phyloP scores from a whole-genome alignment of 805 yeast genomes.

The Nakazawaea ishiwadae region DNA sequence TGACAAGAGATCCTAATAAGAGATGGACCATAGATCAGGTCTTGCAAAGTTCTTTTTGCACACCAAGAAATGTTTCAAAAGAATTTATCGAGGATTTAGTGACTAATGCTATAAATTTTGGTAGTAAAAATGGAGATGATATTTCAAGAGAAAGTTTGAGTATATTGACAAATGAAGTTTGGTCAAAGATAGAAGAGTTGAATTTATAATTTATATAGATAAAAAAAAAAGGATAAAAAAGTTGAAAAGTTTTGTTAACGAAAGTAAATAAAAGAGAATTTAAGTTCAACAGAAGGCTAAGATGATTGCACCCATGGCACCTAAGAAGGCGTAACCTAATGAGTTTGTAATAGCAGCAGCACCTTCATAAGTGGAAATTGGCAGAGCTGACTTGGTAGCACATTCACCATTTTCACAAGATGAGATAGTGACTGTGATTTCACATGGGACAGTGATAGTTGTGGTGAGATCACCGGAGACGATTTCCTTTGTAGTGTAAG shows the following conservation, averaged over 20 bases:
- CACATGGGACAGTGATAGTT: too few species aligned
- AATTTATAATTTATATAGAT: constrained; percentile 18
- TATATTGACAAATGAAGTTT: constrained; percentile 51
- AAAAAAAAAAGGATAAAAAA: not conserved
- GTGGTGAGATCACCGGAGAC: too few species aligned
- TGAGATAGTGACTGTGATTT: too few species aligned
- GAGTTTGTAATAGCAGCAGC: too few species aligned
- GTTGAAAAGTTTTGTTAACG: not conserved
- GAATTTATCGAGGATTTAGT: constrained; percentile 65
- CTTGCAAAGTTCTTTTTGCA: constrained; percentile 58
- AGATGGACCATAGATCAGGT: constrained; percentile 65
- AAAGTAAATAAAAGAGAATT: not conserved
- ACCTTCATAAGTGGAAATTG: too few species aligned
- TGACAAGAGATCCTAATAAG: constrained; percentile 62
- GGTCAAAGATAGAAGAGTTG: constrained; percentile 44
- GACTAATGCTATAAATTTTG: constrained; percentile 73
- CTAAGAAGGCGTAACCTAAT: too few species aligned
- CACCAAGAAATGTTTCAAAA: constrained; percentile 69
- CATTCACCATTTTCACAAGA: too few species aligned
- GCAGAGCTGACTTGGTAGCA: too few species aligned
- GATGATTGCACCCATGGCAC: too few species aligned
- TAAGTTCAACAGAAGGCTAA: too few species aligned
- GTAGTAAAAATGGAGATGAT: constrained; percentile 36
- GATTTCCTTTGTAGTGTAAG: too few species aligned
- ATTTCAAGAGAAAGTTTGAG: constrained; percentile 31